Evolutionary conservation across 441 rosid genomes (phyloP), one percentile per base, ranked within the genome.

Genomic region (Cnidoscolus chayamansa): DNA sequence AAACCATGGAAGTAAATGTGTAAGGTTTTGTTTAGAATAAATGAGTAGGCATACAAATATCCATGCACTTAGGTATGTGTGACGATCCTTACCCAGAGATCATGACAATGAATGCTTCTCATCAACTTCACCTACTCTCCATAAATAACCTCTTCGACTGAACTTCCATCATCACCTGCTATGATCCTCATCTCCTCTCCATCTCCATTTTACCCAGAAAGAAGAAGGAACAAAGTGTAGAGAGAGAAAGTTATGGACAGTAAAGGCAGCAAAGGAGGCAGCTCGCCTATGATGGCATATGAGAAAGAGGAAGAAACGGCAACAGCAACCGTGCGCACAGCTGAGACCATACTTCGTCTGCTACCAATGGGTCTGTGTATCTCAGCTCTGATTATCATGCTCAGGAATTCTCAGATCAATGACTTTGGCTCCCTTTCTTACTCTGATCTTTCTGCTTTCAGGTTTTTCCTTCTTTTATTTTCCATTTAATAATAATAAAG

Each of bases 361-460:
- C 77, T 87, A 71, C 94, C 97, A 0, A 82, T 94, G 83, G 90
- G 84, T 47, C 74, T 94, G 20, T 89, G 96, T 70, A 68, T 92
- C 64, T 72, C 90, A 1, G 98, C 97, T 0, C 89, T 94, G 40
- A 89, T 89, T 54, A 55, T 92, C 70, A 92, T 90, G 97, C 89
- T 91, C 16, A 85, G 87, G 81, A 77, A 84, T 67, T 88, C 98
- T 5, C 79, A 84, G 76, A 65, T 81, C 31, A 90, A 75, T 74
- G 96, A 91, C 64, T 90, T 67, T 32, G 98, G 95, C 73, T 84
- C 94, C 1, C 72, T 94, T 70, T 87, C 97, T 54, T 92, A 94
- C 84, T 89, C 92, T n/a, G 86, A 89, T 75, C 97, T 94, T 65
- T 81, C 85, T 7, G 93, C 97, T 67, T 92, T 94, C 86, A 89